Evolutionary conservation across 2,329 filamentous ascomycete genomes (phyloP), one percentile per base, ranked within the genome.

Genomic region (Venturia effusa): DNA sequence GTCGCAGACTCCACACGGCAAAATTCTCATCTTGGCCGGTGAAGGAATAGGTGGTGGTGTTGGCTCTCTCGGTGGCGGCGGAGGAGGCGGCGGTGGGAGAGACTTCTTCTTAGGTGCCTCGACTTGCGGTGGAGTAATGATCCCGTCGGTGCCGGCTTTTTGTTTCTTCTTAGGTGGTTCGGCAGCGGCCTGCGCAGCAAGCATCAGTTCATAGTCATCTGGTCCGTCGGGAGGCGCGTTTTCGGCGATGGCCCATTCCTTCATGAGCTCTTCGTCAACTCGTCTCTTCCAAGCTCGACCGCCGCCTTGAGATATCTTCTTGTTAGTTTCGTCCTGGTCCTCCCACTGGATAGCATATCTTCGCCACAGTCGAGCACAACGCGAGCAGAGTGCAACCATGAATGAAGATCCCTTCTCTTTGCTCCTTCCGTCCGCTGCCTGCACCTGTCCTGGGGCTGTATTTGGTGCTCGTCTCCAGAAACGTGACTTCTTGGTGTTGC

Each of bases 321-420:
- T 96, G 45, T 88, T 85, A 43, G 96, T 84, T 70, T 97, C 93
- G 51, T 97, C 94, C 17, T 92, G 83, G 68, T 96, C 90, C 74
- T 97, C 94, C 86, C 91, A 99, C 68, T 95, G 90, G 66, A 99
- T 91, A 19, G 88, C 93, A 74, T 99, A 99, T 68, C 93, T 90
- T 61, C 94, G 88, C 94, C 94, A 99, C 10, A 99, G 80, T 70
- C 94, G 87, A 32, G 92, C 92, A 72, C 94, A 99, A 66, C 93
- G 86, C 65, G 92, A 83, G 73, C 94, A 99, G 4, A 99, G 82
- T 3, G 93, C 92, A 60, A 92, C 83, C 22, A 95, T 84, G 41
- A 88, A 85, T 69, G 88, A 85, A 19, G 82, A 80, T 15, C 84
- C 84, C 73, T 93, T 96, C 68, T 96, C 91, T 74, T 92, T 92